A percentile compares a stretch with the other conserved stretches of the same genome.
These are phyloP conservation scores for Miamiensis avidus DNA, from an alignment of 169 alveolate species.

Conservation along the genomic window DNA sequence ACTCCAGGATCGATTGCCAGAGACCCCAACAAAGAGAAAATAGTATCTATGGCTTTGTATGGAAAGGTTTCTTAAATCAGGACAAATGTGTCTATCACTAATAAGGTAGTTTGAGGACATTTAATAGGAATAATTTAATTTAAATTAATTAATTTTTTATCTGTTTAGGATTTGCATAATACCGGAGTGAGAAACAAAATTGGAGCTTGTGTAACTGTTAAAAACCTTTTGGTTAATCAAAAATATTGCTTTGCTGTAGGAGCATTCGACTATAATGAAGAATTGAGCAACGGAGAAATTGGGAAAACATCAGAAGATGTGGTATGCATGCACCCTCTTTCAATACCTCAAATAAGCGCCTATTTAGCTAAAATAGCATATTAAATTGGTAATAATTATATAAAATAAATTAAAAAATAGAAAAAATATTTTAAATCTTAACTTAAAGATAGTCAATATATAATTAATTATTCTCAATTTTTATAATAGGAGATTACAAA, in stretches of 20 bases:
- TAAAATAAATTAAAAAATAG: no score
- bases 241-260: slow-evolving; percentile 72
- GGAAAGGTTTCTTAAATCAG: slow-evolving; percentile 70
- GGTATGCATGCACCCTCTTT: slow-evolving; percentile 56
- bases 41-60: slow-evolving; percentile 58
- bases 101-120: neutral
- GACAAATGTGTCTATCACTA: slow-evolving; percentile 52
- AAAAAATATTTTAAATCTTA: no score
- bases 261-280: slow-evolving; percentile 57
- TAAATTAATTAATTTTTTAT: no score
- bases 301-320: slow-evolving; percentile 70
- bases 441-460: no score
- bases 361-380: slow-evolving; percentile 59
- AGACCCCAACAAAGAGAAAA: slow-evolving; percentile 40
- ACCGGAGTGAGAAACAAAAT: slow-evolving; percentile 50
- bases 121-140: no score
- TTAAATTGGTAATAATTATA: no score
- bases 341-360: slow-evolving; percentile 45
- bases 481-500: slow-evolving; percentile 58
- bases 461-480: no score
- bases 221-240: slow-evolving; percentile 54
- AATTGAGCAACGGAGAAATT: slow-evolving; percentile 59
- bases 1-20: slow-evolving; percentile 29
- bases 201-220: slow-evolving; percentile 52
- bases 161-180: slow-evolving; percentile 46